Conservation (phyloP, 441 rosid genomes). For the Hypseocharis bilobata region DNA sequence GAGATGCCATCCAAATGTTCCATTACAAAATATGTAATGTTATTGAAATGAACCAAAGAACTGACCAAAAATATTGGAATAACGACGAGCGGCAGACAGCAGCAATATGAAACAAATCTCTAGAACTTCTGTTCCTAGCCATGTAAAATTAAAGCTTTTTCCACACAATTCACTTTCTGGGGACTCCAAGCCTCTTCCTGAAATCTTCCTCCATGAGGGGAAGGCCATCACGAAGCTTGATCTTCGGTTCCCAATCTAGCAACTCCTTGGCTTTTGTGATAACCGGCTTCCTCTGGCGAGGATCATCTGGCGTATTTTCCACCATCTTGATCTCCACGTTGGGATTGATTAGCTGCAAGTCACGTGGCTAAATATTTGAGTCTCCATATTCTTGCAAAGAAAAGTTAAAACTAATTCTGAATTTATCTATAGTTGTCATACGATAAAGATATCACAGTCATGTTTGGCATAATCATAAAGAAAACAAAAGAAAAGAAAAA, state of each 20-base stretch:
- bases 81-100: not conserved
- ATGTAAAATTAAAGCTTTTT: not conserved
- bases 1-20: not conserved
- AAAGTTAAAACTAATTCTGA: too few species aligned
- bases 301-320: conserved; percentile 93
- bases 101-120: not conserved
- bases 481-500: conserved; percentile 6
- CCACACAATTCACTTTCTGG: not conserved
- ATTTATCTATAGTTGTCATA: not conserved
- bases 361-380: not conserved
- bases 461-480: not conserved
- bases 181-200: conserved; percentile 59
- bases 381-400: not conserved
- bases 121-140: not conserved
- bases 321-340: conserved; percentile 59
- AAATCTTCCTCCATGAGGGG: conserved; percentile 92
- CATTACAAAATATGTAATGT: not conserved
- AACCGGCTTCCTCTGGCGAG: conserved; percentile 82
- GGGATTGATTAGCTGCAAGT: conserved; percentile 62
- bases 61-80: not conserved
- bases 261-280: conserved; percentile 69
- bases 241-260: conserved; percentile 86
- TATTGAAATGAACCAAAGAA: not conserved
- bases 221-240: conserved; percentile 79
- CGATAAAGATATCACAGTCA: not conserved